These are phyloP conservation scores for Blastomyces silverae DNA, from an alignment of 2,329 filamentous ascomycete species.

Conservation along the genomic window DNA sequence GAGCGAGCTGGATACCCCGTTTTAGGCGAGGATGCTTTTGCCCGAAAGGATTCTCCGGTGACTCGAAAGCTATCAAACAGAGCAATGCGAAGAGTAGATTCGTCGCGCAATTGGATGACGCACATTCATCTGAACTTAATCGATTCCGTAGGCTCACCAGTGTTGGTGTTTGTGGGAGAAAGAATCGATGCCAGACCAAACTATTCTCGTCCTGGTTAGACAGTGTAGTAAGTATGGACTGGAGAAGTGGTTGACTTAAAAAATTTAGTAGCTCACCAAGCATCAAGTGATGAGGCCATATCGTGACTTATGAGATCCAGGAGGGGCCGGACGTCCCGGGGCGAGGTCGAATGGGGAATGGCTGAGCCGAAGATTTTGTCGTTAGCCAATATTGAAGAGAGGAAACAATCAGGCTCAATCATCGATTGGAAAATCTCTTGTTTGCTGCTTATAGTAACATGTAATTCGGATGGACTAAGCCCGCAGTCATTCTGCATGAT, in stretches of 20 bases:
- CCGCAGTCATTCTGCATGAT: background rate
- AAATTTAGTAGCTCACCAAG: constrained; percentile 1
- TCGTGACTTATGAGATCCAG: constrained; percentile 13
- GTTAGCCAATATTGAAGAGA: constrained; percentile 17
- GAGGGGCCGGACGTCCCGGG: constrained; percentile 9
- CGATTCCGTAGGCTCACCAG: constrained; percentile 18
- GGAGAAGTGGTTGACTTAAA: background rate
- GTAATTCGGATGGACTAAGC: background rate
- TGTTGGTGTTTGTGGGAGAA: constrained; percentile 18
- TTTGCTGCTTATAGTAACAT: constrained; percentile 4
- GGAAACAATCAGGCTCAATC: constrained; percentile 15
- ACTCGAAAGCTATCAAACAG: constrained; percentile 17
- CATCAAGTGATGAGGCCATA: constrained; percentile 3
- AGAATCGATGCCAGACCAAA: constrained; percentile 21
- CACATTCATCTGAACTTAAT: constrained; percentile 11
- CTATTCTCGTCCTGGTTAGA: constrained; percentile 11
- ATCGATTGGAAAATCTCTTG: constrained; percentile 17
- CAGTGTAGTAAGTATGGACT: background rate
- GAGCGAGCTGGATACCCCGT: constrained; percentile 17
- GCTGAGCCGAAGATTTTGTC: constrained; percentile 16
- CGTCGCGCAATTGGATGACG: constrained; percentile 16
- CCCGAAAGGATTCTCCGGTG: background rate
- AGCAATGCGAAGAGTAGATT: constrained; percentile 21
- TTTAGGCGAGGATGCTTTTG: constrained; percentile 7
- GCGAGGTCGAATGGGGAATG: constrained; percentile 8